Base-by-base conservation (phyloP, 164 flowering plant species). In the Stephania yunnanensis region DNA sequence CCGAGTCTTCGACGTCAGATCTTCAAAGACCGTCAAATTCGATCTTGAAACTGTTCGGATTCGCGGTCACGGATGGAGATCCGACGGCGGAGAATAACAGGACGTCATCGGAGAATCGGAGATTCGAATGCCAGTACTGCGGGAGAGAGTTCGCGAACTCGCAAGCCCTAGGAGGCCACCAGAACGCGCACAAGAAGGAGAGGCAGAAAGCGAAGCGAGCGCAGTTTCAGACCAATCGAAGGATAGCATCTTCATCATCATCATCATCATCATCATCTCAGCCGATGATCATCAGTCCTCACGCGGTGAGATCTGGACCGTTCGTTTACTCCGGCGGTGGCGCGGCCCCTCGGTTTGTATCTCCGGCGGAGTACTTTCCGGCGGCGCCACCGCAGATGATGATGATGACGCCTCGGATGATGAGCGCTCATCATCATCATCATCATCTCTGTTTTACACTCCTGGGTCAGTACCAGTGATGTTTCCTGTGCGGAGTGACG, bases 81-180 rank as follows among this genome's bases (percentile, higher is more conserved):
- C 55, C 50, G 0, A 20, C 80, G 3, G 75, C 66, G 4, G 75
- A 61, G 68, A 64, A 36, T 36, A 36, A 30, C 3, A 75, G 63
- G 1, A 2, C 42, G 4, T 36, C 42, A 36, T 36, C 42, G 42
- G 80, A 81, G 5, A 76, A 46, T 19, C 71, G 74, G 67, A 78
- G 77, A 48, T 89, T 86, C 30, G 88, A 83, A 74, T 89, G 92
- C 73, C 89, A 86, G 63, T 87, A 79, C 69, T 89, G 92, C 75
- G 50, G 75, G 74, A 71, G 88, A 12, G 85, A 82, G 61, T 89
- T 89, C 68, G 79, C 85, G 0, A 89, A 86, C 70, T 89, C 92
- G 20, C 92, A 89, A 61, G 90, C 92, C 9, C 75, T 89, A 15
- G 92, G 92, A 0, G 92, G 92, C 46, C 92, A 89, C 53, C 92